These are phyloP conservation scores for Pseudogymnoascus sp. DNA, from an alignment of 2,329 filamentous ascomycete genomes.

Conservation along the genomic window DNA sequence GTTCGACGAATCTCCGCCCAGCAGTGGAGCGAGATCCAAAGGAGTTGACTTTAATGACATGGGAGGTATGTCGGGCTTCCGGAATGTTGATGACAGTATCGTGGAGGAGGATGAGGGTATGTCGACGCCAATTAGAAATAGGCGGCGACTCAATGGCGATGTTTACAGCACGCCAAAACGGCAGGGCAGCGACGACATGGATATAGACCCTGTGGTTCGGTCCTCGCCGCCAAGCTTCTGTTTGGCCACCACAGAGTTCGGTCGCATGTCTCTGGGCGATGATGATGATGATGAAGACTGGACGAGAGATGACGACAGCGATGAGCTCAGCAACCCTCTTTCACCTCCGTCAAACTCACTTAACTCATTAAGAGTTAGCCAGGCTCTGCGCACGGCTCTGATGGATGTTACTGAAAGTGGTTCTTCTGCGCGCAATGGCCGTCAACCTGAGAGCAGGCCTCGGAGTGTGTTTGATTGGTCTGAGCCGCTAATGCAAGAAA, in stretches of 20 bases:
- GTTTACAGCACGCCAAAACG: constrained; percentile 15
- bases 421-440: constrained; percentile 31
- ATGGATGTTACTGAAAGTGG: constrained; percentile 43
- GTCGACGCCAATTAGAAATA: constrained; percentile 38
- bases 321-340: constrained; percentile 45
- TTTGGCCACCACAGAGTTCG: constrained; percentile 33
- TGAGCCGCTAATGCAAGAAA: constrained; percentile 56
- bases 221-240: constrained; percentile 27
- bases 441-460: constrained; percentile 47
- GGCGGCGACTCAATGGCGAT: constrained; percentile 7
- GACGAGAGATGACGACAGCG: constrained; percentile 47
- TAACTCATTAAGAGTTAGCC: constrained; percentile 45
- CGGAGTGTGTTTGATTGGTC: constrained; percentile 69
- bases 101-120: constrained; percentile 54
- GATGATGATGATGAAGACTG: constrained; percentile 58
- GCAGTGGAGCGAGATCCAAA: constrained; percentile 39
- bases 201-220: constrained; percentile 18
- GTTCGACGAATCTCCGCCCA: constrained; percentile 70
- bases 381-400: constrained; percentile 46
- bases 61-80: constrained; percentile 36
- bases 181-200: constrained; percentile 14
- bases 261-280: constrained; percentile 49
- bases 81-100: constrained; percentile 48
- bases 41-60: constrained; percentile 26
- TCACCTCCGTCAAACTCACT: constrained; percentile 49